Conservation (phyloP, 768 basidiomycete genomes). For the Naganishia friedmannii region DNA sequence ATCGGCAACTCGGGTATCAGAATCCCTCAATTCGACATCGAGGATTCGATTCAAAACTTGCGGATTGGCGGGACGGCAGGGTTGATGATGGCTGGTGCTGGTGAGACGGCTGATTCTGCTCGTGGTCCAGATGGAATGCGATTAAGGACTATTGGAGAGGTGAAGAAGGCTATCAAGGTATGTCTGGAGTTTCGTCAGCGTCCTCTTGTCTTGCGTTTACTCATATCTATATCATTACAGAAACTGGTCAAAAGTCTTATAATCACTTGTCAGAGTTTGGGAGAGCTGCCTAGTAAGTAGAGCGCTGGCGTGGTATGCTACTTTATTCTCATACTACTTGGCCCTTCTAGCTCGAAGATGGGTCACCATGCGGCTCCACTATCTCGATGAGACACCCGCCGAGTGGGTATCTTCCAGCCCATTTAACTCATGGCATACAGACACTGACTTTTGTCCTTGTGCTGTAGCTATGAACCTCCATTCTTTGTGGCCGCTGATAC, state of each 20-base stretch:
- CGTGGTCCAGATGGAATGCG: neutral
- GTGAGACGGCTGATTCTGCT: neutral
- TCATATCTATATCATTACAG: neutral
- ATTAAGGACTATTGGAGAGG: slow-evolving; percentile 30
- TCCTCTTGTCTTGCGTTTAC: no score
- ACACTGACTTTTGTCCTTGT: neutral
- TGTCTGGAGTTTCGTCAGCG: neutral
- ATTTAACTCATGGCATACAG: neutral
- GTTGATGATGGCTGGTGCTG: neutral
- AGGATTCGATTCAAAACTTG: slow-evolving; percentile 20
- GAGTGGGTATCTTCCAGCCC: slow-evolving; percentile 23
- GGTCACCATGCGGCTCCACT: slow-evolving; percentile 29
- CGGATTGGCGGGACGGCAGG: neutral
- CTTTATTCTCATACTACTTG: neutral
- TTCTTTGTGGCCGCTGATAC: slow-evolving; percentile 24
- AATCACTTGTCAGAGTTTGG: slow-evolving; percentile 29
- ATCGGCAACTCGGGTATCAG: slow-evolving; percentile 8
- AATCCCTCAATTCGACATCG: slow-evolving; percentile 24
- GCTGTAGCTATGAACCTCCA: slow-evolving; percentile 31
- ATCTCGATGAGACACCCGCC: slow-evolving; percentile 26
- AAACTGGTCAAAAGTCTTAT: slow-evolving; percentile 28
- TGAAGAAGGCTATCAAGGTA: slow-evolving; percentile 30
- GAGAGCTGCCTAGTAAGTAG: slow-evolving; percentile 29
- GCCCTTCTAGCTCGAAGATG: slow-evolving; percentile 24
- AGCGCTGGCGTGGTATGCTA: neutral